phyloP scores from a whole-genome alignment of 176 grass and related monocot species.

The Juncus effusus region DNA sequence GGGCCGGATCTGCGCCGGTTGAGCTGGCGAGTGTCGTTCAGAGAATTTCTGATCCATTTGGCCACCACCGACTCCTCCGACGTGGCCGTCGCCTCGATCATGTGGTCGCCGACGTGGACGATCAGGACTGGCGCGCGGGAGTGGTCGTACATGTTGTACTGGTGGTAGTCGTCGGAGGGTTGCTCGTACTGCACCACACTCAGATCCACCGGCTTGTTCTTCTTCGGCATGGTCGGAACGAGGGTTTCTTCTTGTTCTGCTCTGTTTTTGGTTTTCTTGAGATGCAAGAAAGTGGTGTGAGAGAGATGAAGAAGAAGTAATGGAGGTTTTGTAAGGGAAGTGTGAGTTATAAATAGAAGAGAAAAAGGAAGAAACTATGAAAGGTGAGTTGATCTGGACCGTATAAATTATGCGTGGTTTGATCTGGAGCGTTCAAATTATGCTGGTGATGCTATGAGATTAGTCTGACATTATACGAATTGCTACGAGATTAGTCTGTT shows the following conservation, averaged over 20 bases:
- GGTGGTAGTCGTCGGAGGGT: background rate
- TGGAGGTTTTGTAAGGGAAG: background rate
- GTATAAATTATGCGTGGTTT: background rate
- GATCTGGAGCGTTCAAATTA: background rate
- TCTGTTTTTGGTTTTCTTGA: constrained; percentile 2
- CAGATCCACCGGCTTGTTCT: background rate
- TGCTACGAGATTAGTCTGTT: background rate
- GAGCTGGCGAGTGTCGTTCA: too few relatives aligned
- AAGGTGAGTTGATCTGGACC: background rate
- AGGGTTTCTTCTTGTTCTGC: constrained; percentile 1
- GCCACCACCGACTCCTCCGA: too few relatives aligned
- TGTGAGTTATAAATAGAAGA: background rate
- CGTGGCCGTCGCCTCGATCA: background rate
- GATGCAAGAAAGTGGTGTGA: background rate
- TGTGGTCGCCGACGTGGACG: background rate
- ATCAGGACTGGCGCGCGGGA: background rate
- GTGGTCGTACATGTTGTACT: background rate
- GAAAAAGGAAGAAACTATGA: background rate
- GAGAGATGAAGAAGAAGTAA: background rate
- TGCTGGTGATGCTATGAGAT: background rate
- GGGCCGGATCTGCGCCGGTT: background rate
- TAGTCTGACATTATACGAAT: too few relatives aligned
- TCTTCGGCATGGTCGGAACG: background rate
- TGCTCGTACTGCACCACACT: background rate
- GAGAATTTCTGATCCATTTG: too few relatives aligned